Evolutionary conservation across 2,329 filamentous ascomycete species (phyloP), one percentile per base, ranked within the genome.

Genomic region (Pyricularia grisea): DNA sequence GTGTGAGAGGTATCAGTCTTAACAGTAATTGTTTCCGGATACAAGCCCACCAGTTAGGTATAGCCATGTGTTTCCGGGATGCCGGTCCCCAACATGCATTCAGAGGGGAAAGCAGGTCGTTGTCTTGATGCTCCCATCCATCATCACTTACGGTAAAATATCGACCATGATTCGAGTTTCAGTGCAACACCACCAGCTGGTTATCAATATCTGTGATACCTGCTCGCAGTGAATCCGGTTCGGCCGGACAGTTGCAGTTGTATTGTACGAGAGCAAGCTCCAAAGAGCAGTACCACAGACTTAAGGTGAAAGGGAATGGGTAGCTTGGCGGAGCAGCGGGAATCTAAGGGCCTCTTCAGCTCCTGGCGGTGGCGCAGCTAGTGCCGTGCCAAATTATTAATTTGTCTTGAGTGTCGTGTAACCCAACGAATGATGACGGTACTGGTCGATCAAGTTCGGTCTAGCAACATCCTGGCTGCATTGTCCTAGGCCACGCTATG

Each of bases 401-500:
- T 63, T 30, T 63, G 23, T 28, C 25, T 63, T 14, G 60, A 28
- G 25, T 63, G 25, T 17, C 60, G 60, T 63, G 60, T 25, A 63
- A 63, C 60, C 60, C 60, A 63, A 28, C 60, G 60, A 63, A 28
- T 63, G 60, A 63, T 63, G 60, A 63, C 60, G 60, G 58, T 27
- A 27, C 58, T 27, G 58, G 25, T 23, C 25, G 7, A 12, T 23
- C 25, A 27, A 28, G 60, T 28, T 28, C 25, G 60, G 14, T 20
- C 25, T 63, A 63, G 60, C 25, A 63, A 17, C 23, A 63, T 27
- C 10, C 60, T 63, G 60, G 60, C 60, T 17, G 60, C 25, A 28
- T 63, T 30, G 14, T 30, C 60, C 60, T 14, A 28, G 60, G 27
- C 14, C 7, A 23, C 30, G 60, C 60, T 63, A 63, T 10, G 25